phyloP scores from a whole-genome alignment of 306 rosid genomes.

The Cicer pinnatifidum region DNA sequence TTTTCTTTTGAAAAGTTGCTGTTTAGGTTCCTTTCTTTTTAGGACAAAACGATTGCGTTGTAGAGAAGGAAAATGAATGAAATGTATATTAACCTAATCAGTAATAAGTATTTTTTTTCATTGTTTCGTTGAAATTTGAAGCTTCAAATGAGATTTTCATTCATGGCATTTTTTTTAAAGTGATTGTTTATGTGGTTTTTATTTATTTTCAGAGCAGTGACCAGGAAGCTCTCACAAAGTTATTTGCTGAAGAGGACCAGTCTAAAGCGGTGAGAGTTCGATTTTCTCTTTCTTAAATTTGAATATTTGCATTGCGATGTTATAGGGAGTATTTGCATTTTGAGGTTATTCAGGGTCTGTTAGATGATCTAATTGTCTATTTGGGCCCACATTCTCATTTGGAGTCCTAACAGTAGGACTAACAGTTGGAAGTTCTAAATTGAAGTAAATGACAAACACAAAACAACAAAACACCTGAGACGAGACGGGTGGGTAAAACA shows the following conservation, averaged over 20 bases:
- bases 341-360: neutral
- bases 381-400: no score
- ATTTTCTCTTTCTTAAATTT: neutral
- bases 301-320: neutral
- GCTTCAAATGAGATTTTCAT: neutral
- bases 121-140: neutral
- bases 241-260: conserved; percentile 51
- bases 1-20: neutral
- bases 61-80: neutral
- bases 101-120: neutral
- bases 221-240: conserved; percentile 68
- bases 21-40: neutral
- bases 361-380: no score
- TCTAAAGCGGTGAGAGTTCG: conserved; percentile 46
- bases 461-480: no score
- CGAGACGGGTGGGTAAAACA: no score
- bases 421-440: no score
- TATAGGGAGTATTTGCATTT: conserved; percentile 1
- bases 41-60: conserved; percentile 4
- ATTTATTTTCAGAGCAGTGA: conserved; percentile 56
- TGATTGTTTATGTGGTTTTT: neutral
- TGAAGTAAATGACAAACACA: no score
- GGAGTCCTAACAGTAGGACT: no score
- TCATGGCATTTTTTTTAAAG: neutral
- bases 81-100: neutral